Evolutionary conservation across 345 rosid genomes (phyloP), one percentile per base, ranked within the genome.

Genomic region (Aegle marmelos): DNA sequence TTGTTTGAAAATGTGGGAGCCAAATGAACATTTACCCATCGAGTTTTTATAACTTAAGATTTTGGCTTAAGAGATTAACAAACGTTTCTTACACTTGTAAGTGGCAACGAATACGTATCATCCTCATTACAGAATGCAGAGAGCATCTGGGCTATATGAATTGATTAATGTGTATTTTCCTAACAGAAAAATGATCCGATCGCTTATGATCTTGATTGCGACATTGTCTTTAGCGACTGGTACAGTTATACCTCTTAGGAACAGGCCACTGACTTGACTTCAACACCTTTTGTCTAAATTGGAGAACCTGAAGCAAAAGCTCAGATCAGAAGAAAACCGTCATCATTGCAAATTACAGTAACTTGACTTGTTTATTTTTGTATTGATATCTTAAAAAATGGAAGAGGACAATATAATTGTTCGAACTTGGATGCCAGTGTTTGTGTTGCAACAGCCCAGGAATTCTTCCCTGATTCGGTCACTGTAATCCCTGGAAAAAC

Each of bases 101-200:
- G 75, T 80, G 2, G 86, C 85, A 50, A 86, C 86, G 28, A 81
- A 73, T 16, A 81, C 77, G 71, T 83, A 86, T 74, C 83, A 86
- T 73, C 82, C 84, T 45, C 86, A 86, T 41, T 83, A 83, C 25
- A 85, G 83, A 7, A 77, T 81, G 88, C 86, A 86, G 30, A 79
- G 81, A 28, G 75, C 75, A 31, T 74, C 85, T 2, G 79, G 82
- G 28, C 66, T 81, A 2, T 83, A 81, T 24, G 85, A 85, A 2
- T 21, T 83, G 22, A 50, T 86, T 2, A 81, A 81, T 8, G 85
- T 86, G 48, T 61, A 71, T 1, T 77, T 72, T 9, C 76, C 61
- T 25, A 24, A 70, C 19, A 64, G 80, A 66, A 27, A 56, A 73
- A 54, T 13, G 88, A 83, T 11, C 83, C 85, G 6, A 83, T 86